Percentiles rank a stretch among this genome's conserved stretches.
Evolutionary conservation across 768 basidiomycete species (phyloP).

Genomic region (Aureoboletus auriporus): DNA sequence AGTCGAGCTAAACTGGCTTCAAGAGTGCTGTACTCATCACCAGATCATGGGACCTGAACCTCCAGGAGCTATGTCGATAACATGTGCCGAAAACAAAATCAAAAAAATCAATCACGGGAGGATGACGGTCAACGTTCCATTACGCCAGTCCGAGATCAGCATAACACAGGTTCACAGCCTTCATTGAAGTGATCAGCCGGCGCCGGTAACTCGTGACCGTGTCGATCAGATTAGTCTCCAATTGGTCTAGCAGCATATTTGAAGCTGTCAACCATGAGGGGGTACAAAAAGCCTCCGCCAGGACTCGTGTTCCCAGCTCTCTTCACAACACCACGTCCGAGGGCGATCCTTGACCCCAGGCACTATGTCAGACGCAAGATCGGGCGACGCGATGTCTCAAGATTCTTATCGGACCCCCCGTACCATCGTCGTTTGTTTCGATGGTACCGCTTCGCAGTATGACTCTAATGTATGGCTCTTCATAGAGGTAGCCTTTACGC

Average conservation of each 20-base stretch:
- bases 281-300: constrained; percentile 3
- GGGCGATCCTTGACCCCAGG: background rate
- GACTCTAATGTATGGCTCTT: constrained; percentile 37
- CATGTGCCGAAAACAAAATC: too few relatives aligned
- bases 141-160: too few relatives aligned
- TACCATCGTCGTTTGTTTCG: constrained; percentile 63
- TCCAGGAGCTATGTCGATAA: too few relatives aligned
- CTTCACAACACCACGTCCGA: background rate
- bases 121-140: too few relatives aligned
- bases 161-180: too few relatives aligned
- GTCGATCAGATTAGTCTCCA: background rate
- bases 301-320: background rate
- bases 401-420: constrained; percentile 26
- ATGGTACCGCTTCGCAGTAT: constrained; percentile 60
- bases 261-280: too few relatives aligned
- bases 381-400: background rate
- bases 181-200: too few relatives aligned
- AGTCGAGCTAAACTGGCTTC: background rate
- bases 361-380: constrained; percentile 16
- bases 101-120: too few relatives aligned
- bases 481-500: background rate
- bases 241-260: background rate
- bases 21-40: background rate
- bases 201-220: too few relatives aligned
- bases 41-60: too few relatives aligned